These are phyloP conservation scores for Coemansia sp. DNA, from an alignment of 192 early-diverging fungal genomes.

Conservation along the genomic window DNA sequence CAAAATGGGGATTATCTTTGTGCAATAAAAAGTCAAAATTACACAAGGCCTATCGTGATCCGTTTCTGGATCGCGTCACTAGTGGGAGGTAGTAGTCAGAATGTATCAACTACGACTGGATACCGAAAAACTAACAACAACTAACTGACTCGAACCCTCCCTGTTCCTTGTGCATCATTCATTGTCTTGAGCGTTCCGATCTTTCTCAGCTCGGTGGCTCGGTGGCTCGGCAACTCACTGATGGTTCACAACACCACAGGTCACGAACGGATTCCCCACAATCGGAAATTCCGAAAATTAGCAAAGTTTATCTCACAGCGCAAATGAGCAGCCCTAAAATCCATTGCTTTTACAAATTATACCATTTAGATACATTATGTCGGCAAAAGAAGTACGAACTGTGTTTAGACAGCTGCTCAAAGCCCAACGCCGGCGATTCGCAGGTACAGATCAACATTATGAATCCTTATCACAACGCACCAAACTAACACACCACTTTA, in stretches of 20 bases:
- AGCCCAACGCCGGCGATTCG: constrained; percentile 33
- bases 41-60: no score
- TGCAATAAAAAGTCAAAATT: not conserved
- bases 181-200: no score
- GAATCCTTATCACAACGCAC: not conserved
- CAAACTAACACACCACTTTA: not conserved
- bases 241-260: no score
- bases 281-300: not conserved
- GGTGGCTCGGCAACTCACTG: no score
- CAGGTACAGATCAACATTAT: constrained; percentile 8
- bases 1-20: not conserved
- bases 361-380: constrained; percentile 10
- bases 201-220: no score
- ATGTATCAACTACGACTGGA: no score
- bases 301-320: not conserved
- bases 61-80: no score
- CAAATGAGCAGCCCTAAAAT: not conserved
- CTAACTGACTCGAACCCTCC: no score
- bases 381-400: constrained; percentile 25
- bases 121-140: no score
- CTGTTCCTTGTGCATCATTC: no score
- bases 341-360: not conserved
- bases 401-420: constrained; percentile 42
- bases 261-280: not conserved
- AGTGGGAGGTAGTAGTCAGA: no score